These are phyloP conservation scores for Cercospora berteroae DNA, from an alignment of 2,329 filamentous ascomycete genomes.

Conservation along the genomic window DNA sequence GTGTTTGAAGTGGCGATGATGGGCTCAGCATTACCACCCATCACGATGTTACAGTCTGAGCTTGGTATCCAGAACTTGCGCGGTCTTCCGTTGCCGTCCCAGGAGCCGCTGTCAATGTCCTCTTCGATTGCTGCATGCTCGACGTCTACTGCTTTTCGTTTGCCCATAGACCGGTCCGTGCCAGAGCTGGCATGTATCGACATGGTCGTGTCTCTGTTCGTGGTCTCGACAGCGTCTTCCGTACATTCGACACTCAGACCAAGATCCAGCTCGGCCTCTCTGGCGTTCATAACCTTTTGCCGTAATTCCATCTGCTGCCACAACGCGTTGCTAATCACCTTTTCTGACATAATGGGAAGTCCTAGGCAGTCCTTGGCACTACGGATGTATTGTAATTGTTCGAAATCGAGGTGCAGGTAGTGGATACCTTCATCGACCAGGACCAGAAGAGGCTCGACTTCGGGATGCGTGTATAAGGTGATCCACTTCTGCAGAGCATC, in stretches of 20 bases:
- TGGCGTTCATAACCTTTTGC: slow-evolving; percentile 55
- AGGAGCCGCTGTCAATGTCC: slow-evolving; percentile 48
- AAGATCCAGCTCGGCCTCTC: slow-evolving; percentile 53
- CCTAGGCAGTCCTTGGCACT: slow-evolving; percentile 53
- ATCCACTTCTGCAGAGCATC: slow-evolving; percentile 51
- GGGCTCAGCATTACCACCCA: slow-evolving; percentile 55
- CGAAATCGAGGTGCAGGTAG: slow-evolving; percentile 59
- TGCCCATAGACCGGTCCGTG: slow-evolving; percentile 42
- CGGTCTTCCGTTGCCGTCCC: slow-evolving; percentile 54
- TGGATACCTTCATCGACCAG: slow-evolving; percentile 60
- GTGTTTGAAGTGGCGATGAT: slow-evolving; percentile 48
- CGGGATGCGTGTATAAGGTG: slow-evolving; percentile 52
- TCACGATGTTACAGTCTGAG: slow-evolving; percentile 54
- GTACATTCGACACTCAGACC: slow-evolving; percentile 49
- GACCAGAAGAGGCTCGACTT: slow-evolving; percentile 56
- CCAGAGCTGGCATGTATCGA: slow-evolving; percentile 29
- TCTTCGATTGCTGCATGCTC: slow-evolving; percentile 17
- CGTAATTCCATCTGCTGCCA: slow-evolving; percentile 59
- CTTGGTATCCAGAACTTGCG: slow-evolving; percentile 59
- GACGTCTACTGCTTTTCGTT: slow-evolving; percentile 39
- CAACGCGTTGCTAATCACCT: slow-evolving; percentile 55
- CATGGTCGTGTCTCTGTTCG: slow-evolving; percentile 31
- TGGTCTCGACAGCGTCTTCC: slow-evolving; percentile 28
- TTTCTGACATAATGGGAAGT: slow-evolving; percentile 55
- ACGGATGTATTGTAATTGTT: slow-evolving; percentile 57